Conservation (phyloP, 148 eudicot genomes). For the Chenopodium album region DNA sequence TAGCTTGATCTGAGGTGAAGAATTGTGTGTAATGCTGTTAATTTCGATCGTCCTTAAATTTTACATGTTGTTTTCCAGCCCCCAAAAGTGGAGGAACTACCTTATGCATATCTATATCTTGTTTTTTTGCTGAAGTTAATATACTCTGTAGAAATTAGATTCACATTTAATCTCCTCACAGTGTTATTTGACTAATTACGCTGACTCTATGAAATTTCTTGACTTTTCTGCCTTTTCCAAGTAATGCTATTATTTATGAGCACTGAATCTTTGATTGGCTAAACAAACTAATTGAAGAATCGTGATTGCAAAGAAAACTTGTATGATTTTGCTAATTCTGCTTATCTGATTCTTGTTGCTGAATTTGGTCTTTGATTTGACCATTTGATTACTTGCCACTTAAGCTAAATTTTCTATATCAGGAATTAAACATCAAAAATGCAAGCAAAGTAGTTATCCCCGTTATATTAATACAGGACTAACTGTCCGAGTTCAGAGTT, state of each 20-base stretch:
- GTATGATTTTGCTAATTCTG: not conserved
- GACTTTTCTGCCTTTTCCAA: not conserved
- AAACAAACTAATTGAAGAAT: slow-evolving; percentile 3
- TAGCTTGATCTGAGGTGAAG: not conserved
- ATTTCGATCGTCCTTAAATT: slow-evolving; percentile 17
- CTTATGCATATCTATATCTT: not conserved
- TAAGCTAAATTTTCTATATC: not conserved
- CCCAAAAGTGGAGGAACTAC: not conserved
- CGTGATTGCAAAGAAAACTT: not conserved
- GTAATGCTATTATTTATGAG: not conserved
- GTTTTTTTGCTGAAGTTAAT: slow-evolving; percentile 4
- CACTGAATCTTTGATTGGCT: not conserved
- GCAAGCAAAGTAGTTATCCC: not conserved
- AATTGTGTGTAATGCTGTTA: slow-evolving; percentile 9
- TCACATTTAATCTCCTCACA: not conserved
- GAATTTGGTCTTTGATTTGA: slow-evolving; percentile 1
- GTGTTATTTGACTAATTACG: not conserved
- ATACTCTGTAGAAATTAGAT: not conserved
- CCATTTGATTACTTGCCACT: slow-evolving; percentile 1
- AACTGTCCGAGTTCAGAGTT: not conserved
- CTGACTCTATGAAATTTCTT: not conserved
- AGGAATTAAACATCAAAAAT: not conserved
- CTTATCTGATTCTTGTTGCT: slow-evolving; percentile 7
- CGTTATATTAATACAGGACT: not conserved
- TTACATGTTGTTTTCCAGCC: not conserved